These are phyloP conservation scores for Holtermanniella nyarrowii DNA, from an alignment of 768 basidiomycete genomes.

Conservation along the genomic window DNA sequence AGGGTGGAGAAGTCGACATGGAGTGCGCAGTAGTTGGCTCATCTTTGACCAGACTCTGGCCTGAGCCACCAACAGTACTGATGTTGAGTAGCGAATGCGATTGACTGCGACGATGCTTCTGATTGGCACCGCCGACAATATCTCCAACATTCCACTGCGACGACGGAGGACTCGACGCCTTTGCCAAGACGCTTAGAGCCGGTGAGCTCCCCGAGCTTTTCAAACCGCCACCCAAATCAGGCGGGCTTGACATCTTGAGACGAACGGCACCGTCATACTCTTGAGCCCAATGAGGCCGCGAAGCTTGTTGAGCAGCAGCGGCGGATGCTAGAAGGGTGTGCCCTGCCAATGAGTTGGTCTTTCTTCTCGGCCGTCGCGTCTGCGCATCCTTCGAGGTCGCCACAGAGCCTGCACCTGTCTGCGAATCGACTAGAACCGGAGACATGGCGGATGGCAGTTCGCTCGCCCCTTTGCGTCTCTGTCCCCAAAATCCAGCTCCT, in stretches of 20 bases:
- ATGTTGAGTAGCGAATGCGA: not conserved
- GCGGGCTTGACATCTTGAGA: not conserved
- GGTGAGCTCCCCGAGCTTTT: not conserved
- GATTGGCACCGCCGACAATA: not conserved
- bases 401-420: too few species aligned
- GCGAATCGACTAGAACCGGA: too few species aligned
- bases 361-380: conserved; percentile 2
- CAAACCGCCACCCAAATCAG: not conserved
- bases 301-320: not conserved
- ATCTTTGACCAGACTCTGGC: not conserved
- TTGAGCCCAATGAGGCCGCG: not conserved
- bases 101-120: not conserved
- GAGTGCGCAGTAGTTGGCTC: not conserved
- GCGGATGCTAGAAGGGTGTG: not conserved
- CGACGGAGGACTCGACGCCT: not conserved
- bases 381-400: too few species aligned
- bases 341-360: conserved; percentile 9
- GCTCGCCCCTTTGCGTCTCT: not conserved
- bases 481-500: not conserved
- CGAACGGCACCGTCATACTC: not conserved
- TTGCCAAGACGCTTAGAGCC: not conserved
- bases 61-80: not conserved
- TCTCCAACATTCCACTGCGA: not conserved
- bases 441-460: not conserved
- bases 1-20: not conserved